Percentiles rank a stretch among this genome's conserved stretches.
phyloP scores from a whole-genome alignment of 2,329 filamentous ascomycete genomes.

The Hymenoscyphus albidus region DNA sequence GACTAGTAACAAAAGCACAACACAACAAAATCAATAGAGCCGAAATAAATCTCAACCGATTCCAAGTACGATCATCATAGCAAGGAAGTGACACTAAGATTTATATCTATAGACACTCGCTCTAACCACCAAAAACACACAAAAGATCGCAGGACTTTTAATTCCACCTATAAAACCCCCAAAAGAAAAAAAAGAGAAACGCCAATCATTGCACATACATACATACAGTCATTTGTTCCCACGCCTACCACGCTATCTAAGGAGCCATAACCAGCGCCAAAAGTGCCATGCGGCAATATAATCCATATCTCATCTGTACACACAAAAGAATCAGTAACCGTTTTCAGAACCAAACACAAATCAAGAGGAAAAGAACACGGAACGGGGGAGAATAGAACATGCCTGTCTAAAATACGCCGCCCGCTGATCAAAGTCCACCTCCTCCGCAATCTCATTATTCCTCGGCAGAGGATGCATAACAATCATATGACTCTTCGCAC shows the following conservation, averaged over 20 bases:
- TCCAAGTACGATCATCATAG: too few relatives aligned
- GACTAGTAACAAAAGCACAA: too few relatives aligned
- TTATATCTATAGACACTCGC: too few relatives aligned
- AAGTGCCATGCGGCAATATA: conserved; percentile 97
- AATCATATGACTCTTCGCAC: conserved; percentile 89
- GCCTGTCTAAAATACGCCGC: conserved; percentile 99
- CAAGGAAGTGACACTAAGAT: too few relatives aligned
- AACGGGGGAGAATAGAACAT: conserved; percentile 43
- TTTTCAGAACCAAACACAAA: neutral
- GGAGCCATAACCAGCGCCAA: conserved; percentile 82
- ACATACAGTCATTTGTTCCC: neutral
- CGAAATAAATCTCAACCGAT: too few relatives aligned
- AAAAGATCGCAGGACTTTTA: too few relatives aligned
- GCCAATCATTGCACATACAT: neutral
- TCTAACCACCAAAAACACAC: too few relatives aligned
- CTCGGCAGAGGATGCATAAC: conserved; percentile 94
- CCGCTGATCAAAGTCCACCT: conserved; percentile 95
- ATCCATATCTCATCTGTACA: conserved; percentile 86
- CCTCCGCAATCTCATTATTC: conserved; percentile 88
- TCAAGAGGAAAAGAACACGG: neutral
- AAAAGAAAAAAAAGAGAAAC: neutral
- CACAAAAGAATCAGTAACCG: conserved; percentile 9
- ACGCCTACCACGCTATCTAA: conserved; percentile 11
- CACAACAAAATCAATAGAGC: too few relatives aligned
- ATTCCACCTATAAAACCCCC: too few relatives aligned